phyloP scores from a whole-genome alignment of 768 basidiomycete species.

The Melanogaster broomeanus region DNA sequence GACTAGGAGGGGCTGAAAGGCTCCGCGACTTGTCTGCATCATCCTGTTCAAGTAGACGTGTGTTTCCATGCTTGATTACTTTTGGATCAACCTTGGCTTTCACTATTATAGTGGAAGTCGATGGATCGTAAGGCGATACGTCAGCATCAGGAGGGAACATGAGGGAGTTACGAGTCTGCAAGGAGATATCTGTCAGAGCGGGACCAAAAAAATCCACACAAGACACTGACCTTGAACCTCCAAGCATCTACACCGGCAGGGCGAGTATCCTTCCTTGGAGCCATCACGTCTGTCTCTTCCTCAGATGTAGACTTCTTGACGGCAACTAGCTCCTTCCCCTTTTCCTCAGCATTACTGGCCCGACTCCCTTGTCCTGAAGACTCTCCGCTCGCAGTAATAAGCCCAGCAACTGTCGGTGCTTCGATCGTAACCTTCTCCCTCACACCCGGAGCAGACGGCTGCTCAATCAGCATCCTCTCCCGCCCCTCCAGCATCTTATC shows the following conservation, averaged over 20 bases:
- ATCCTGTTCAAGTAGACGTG: conserved; percentile 77
- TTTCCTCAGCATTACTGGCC: conserved; percentile 27
- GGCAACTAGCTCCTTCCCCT: conserved; percentile 23
- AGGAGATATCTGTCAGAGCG: background rate
- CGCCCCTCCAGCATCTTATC: conserved; percentile 65
- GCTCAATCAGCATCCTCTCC: conserved; percentile 74
- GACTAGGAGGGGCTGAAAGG: conserved; percentile 74
- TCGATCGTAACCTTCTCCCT: conserved; percentile 68
- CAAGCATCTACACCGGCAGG: conserved; percentile 75
- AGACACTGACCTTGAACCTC: conserved; percentile 68
- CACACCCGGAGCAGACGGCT: conserved; percentile 61
- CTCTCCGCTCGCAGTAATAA: conserved; percentile 44
- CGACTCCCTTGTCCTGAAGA: background rate
- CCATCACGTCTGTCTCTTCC: conserved; percentile 69
- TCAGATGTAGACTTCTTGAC: conserved; percentile 29
- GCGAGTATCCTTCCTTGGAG: conserved; percentile 72
- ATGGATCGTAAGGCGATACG: conserved; percentile 68
- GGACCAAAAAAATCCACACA: conserved; percentile 1
- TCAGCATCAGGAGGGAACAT: conserved; percentile 97
- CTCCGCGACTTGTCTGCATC: conserved; percentile 43
- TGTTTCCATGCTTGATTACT: conserved; percentile 76
- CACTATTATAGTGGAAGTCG: conserved; percentile 28
- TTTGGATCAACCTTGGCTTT: conserved; percentile 49
- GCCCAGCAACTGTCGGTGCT: conserved; percentile 52
- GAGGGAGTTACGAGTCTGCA: conserved; percentile 86